Conservation (phyloP, 2,329 filamentous ascomycete genomes). For the Sclerotinia minor region DNA sequence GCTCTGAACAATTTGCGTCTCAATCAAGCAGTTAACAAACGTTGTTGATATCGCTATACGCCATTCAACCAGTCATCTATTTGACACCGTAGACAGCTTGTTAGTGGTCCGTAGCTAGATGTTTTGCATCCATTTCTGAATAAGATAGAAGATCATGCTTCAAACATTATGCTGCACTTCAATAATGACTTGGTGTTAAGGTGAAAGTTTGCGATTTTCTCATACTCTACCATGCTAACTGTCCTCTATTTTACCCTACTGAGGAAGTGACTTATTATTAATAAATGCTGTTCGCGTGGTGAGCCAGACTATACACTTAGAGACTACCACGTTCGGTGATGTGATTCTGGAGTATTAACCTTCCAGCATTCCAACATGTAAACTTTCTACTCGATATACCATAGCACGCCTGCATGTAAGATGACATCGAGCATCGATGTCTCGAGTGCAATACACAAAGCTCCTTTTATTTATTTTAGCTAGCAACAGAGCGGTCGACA, state of each 20-base stretch:
- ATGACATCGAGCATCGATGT: background rate
- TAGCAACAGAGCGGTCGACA: background rate
- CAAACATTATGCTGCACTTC: rapidly evolving
- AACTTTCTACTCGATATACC: no score
- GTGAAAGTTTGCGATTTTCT: background rate
- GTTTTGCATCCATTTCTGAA: background rate
- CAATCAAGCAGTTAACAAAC: no score
- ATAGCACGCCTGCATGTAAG: background rate
- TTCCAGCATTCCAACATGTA: no score
- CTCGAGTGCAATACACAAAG: background rate
- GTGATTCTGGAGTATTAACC: background rate
- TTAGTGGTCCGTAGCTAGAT: background rate
- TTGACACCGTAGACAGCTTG: background rate
- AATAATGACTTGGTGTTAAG: background rate
- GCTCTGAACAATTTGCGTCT: background rate
- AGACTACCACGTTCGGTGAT: background rate
- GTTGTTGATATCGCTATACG: background rate
- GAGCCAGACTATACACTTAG: background rate
- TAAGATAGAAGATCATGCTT: background rate
- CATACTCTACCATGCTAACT: background rate
- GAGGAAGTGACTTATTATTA: background rate
- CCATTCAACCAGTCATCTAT: background rate
- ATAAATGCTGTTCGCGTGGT: background rate
- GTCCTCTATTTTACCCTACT: background rate
- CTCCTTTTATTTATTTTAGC: no score